A percentile compares a stretch with the other conserved stretches of the same genome.
Conservation (phyloP, 768 basidiomycete species). For the Tylopilus subfusipes region DNA sequence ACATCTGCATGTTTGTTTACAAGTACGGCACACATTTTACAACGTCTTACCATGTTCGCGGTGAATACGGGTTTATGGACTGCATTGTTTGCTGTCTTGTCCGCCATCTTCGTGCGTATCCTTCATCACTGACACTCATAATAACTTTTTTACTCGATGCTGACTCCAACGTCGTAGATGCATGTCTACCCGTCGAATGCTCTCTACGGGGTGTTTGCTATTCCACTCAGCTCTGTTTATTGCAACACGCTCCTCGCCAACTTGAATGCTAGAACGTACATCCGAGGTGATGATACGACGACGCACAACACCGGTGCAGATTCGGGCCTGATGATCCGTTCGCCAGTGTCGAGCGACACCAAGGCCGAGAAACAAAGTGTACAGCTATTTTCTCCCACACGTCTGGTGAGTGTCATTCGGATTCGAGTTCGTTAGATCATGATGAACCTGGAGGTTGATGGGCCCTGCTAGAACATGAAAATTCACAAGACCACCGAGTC, state of each 20-base stretch:
- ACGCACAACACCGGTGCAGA: not conserved
- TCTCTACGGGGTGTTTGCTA: not conserved
- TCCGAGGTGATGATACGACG: not conserved
- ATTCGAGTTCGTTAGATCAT: not conserved
- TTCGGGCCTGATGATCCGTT: not conserved
- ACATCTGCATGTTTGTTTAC: too few species aligned
- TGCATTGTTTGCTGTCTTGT: not conserved
- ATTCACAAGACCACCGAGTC: too few species aligned
- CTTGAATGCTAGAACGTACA: slow-evolving; percentile 7
- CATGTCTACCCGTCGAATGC: not conserved
- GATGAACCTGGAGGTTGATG: too few species aligned
- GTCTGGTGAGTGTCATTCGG: not conserved
- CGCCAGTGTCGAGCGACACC: not conserved
- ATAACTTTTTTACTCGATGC: too few species aligned
- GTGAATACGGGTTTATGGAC: not conserved
- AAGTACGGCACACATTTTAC: too few species aligned
- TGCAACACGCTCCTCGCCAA: slow-evolving; percentile 11
- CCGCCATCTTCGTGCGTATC: not conserved
- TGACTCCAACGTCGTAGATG: not conserved
- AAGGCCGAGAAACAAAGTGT: not conserved
- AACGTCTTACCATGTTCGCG: too few species aligned
- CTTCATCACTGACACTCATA: too few species aligned
- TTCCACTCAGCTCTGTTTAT: not conserved
- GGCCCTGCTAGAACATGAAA: too few species aligned
- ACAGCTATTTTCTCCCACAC: not conserved